Conservation (phyloP, 2,329 filamentous ascomycete genomes). For the Diaporthe humulicola region DNA sequence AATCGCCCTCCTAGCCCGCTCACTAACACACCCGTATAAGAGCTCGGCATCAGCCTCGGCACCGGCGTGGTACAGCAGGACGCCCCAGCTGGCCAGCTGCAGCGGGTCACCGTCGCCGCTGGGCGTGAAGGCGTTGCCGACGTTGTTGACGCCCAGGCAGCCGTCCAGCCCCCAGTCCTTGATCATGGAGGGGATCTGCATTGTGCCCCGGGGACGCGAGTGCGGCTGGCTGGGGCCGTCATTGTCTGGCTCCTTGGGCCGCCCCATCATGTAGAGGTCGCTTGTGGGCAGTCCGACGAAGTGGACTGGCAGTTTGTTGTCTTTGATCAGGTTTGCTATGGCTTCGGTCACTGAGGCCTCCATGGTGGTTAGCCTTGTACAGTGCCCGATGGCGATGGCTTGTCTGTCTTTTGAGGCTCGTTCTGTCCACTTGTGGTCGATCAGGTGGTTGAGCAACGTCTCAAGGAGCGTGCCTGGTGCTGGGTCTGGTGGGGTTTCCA, state of each 20-base stretch:
- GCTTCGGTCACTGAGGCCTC: conserved; percentile 54
- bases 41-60: conserved; percentile 69
- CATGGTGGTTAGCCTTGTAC: conserved; percentile 74
- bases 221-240: conserved; percentile 31
- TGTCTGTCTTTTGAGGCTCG: conserved; percentile 49
- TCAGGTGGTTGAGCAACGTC: conserved; percentile 54
- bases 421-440: conserved; percentile 62
- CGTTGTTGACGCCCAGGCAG: conserved; percentile 77
- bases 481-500: conserved; percentile 56
- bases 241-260: conserved; percentile 43
- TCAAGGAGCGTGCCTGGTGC: conserved; percentile 60
- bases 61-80: conserved; percentile 77
- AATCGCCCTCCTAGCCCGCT: conserved; percentile 51
- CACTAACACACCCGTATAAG: conserved; percentile 61
- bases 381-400: conserved; percentile 75
- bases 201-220: conserved; percentile 66
- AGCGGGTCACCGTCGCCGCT: conserved; percentile 77
- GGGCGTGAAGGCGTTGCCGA: conserved; percentile 82
- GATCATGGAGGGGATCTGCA: conserved; percentile 73
- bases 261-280: conserved; percentile 80
- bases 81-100: conserved; percentile 70
- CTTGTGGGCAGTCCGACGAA: conserved; percentile 80
- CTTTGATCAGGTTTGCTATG: conserved; percentile 62
- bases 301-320: conserved; percentile 66
- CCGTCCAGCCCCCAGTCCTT: conserved; percentile 68